Evolutionary conservation across 2,329 filamentous ascomycete species (phyloP).

Genomic region (Colletotrichum tropicicola): DNA sequence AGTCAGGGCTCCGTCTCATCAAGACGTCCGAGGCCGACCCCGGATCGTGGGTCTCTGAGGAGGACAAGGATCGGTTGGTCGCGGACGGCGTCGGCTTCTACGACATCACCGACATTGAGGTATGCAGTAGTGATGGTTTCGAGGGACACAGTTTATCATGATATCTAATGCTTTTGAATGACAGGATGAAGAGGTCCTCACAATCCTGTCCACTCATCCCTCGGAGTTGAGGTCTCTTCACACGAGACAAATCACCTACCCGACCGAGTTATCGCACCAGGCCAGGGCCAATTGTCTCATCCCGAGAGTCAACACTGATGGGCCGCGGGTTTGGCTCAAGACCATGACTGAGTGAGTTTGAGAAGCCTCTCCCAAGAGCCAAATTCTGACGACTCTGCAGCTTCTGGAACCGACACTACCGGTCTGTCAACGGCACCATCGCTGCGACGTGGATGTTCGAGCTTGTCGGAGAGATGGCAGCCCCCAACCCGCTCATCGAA

Average conservation of each 20-base stretch:
- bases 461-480: conserved; percentile 46
- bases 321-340: conserved; percentile 45
- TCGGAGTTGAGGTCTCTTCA: conserved; percentile 21
- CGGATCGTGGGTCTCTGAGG: conserved; percentile 49
- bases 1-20: conserved; percentile 38
- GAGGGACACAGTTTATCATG: too few species aligned
- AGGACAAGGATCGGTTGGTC: conserved; percentile 45
- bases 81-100: conserved; percentile 46
- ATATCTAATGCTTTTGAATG: too few species aligned
- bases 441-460: conserved; percentile 53
- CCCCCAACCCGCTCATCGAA: conserved; percentile 48
- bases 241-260: conserved; percentile 42
- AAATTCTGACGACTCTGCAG: conserved; percentile 30
- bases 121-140: too few species aligned
- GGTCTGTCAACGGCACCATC: conserved; percentile 48
- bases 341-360: conserved; percentile 39
- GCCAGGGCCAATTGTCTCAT: conserved; percentile 45
- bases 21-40: conserved; percentile 46
- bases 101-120: conserved; percentile 44
- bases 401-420: conserved; percentile 55
- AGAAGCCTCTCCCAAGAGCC: not conserved
- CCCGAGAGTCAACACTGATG: conserved; percentile 37
- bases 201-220: conserved; percentile 33
- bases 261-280: conserved; percentile 40
- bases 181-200: conserved; percentile 38